These are phyloP conservation scores for Hygrocybe coccinea DNA, from an alignment of 768 basidiomycete genomes.

Conservation along the genomic window DNA sequence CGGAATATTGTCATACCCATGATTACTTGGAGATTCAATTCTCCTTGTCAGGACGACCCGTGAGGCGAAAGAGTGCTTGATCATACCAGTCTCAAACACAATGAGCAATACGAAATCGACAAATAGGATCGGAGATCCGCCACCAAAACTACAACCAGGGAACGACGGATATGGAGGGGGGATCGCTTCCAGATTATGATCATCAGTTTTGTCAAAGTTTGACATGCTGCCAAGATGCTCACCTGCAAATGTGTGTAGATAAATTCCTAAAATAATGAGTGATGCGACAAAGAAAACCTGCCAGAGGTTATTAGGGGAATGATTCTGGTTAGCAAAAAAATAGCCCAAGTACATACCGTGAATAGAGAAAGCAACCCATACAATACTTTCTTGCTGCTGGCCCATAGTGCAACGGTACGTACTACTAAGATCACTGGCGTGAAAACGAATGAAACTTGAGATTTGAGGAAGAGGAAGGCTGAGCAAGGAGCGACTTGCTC, in stretches of 20 bases:
- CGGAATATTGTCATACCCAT: slow-evolving; percentile 3
- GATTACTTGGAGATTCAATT: neutral
- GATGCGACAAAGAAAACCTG: neutral
- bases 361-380: neutral
- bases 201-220: neutral
- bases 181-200: neutral
- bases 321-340: too few species aligned
- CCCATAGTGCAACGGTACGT: neutral
- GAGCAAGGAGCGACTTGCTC: neutral
- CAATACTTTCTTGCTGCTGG: neutral
- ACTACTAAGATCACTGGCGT: neutral
- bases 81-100: neutral
- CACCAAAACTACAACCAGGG: neutral
- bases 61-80: neutral
- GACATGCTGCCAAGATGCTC: neutral
- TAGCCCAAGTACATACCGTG: neutral
- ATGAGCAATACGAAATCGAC: neutral
- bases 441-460: too few species aligned
- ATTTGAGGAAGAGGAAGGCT: too few species aligned
- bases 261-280: neutral
- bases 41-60: too few species aligned
- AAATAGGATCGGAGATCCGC: neutral
- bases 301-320: neutral
- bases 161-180: neutral
- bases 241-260: neutral